Percentiles rank a stretch among this genome's conserved stretches.
phyloP scores from a whole-genome alignment of 495 filamentous ascomycete genomes.

The Cercophora scortea region DNA sequence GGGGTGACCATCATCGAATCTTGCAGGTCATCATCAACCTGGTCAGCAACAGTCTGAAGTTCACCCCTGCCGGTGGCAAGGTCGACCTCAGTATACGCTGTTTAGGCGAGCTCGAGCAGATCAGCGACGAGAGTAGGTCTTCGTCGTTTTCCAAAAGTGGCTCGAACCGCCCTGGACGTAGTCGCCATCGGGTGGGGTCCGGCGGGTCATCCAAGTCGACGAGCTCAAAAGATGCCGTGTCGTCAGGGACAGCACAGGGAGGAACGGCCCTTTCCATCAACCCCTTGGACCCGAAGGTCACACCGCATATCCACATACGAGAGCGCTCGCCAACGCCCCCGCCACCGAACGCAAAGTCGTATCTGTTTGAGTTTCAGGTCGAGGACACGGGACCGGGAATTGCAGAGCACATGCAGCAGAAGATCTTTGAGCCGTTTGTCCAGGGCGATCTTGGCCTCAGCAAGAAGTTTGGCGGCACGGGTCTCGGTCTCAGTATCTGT shows the following conservation, averaged over 20 bases:
- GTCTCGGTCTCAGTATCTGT: slow-evolving; percentile 85
- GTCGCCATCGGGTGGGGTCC: slow-evolving; percentile 38
- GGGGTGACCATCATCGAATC: slow-evolving; percentile 87
- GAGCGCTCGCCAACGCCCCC: slow-evolving; percentile 57
- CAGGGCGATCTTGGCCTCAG: slow-evolving; percentile 83
- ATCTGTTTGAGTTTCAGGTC: slow-evolving; percentile 79
- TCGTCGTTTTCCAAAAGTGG: slow-evolving; percentile 43
- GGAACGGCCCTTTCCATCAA: slow-evolving; percentile 52
- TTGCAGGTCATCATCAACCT: slow-evolving; percentile 88
- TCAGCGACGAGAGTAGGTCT: slow-evolving; percentile 33
- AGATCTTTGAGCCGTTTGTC: slow-evolving; percentile 90
- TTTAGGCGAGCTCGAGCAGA: slow-evolving; percentile 44
- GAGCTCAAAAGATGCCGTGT: slow-evolving; percentile 29
- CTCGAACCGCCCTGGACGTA: slow-evolving; percentile 29
- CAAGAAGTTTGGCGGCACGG: slow-evolving; percentile 87
- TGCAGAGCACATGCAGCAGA: slow-evolving; percentile 61
- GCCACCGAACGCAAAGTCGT: slow-evolving; percentile 47
- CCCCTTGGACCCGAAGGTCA: slow-evolving; percentile 44
- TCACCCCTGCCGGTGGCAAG: slow-evolving; percentile 70
- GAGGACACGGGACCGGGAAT: slow-evolving; percentile 91
- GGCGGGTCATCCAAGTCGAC: slow-evolving; percentile 37
- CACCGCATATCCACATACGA: slow-evolving; percentile 37
- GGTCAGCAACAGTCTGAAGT: slow-evolving; percentile 87
- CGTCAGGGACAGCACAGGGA: slow-evolving; percentile 13
- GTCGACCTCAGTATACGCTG: slow-evolving; percentile 70